phyloP scores from a whole-genome alignment of 2,329 filamentous ascomycete genomes.

The Ciborinia camelliae region DNA sequence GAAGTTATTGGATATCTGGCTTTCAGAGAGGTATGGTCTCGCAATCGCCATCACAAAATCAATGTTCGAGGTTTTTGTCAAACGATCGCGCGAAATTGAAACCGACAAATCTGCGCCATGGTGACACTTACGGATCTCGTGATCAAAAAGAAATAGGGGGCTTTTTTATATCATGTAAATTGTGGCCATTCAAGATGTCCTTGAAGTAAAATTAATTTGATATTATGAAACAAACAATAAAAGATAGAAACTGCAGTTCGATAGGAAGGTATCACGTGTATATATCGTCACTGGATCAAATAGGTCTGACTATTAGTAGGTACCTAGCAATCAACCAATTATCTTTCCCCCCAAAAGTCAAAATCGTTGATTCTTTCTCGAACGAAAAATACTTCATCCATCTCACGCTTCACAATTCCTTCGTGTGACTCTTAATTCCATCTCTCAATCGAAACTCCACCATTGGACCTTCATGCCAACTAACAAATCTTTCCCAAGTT shows the following conservation, averaged over 20 bases:
- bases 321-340: too few species aligned
- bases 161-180: not conserved
- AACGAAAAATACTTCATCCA: not conserved
- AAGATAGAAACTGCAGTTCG: not conserved
- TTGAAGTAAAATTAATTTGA: not conserved
- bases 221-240: not conserved
- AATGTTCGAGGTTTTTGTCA: not conserved
- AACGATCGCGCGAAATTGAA: not conserved
- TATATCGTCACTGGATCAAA: not conserved
- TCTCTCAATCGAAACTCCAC: slow-evolving; percentile 1
- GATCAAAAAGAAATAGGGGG: not conserved
- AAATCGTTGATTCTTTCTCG: not conserved
- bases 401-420: not conserved
- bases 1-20: not conserved
- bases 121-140: not conserved
- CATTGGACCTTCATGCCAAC: slow-evolving; percentile 4
- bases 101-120: not conserved
- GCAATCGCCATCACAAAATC: too few species aligned
- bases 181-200: rapidly evolving
- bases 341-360: not conserved
- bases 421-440: not conserved
- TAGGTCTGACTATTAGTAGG: too few species aligned
- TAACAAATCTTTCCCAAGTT: slow-evolving; percentile 7
- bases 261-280: not conserved
- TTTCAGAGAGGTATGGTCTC: not conserved